Evolutionary conservation across 495 filamentous ascomycete genomes (phyloP), one percentile per base, ranked within the genome.

Genomic region (Lasiosphaeris hirsuta): DNA sequence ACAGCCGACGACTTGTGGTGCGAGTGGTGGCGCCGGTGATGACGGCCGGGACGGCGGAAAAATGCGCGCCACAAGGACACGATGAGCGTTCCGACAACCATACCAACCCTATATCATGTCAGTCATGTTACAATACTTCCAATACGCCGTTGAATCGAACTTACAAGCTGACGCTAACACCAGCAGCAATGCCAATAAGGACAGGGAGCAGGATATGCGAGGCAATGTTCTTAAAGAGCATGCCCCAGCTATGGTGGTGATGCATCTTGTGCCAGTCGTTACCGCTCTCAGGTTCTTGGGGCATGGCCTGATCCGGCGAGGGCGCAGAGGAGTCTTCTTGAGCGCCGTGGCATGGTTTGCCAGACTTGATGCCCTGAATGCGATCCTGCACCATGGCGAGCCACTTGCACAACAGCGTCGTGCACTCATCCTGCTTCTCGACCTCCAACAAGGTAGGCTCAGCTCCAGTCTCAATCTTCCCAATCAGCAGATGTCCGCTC

Each of bases 151-250:
- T 5, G 19, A 18, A 10, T 38, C 23, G 47, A 54, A 72, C 76
- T 69, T 69, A 78, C 77, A 81, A 61, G 71, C 78, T 79, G 46
- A 77, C 73, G 44, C 67, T 69, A n/a, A 83, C 69, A 60, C 81
- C 81, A 51, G 77, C 78, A 30, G 76, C 65, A 43, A 83, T 72
- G 47, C 81, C 81, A 45, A 83, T 65, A 13, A 78, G 56, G 17
- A 82, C 67, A 0, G 80, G 81, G 18, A 83, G 67, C 15, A 83
- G 61, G 35, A 83, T 75, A 57, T 81, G 75, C 8, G 73, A 66
- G 38, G 69, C 70, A 36, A 82, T 70, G 56, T 73, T 72, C 68
- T 69, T 73, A 43, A 82, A 61, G 30, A 80, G 66, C 51, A 69
- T 60, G 40, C 63, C 63, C 70, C 77, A 77, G 55, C 65, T 72